Base-by-base conservation (phyloP, 495 filamentous ascomycete genomes). In the Massariosphaeria phaeospora region DNA sequence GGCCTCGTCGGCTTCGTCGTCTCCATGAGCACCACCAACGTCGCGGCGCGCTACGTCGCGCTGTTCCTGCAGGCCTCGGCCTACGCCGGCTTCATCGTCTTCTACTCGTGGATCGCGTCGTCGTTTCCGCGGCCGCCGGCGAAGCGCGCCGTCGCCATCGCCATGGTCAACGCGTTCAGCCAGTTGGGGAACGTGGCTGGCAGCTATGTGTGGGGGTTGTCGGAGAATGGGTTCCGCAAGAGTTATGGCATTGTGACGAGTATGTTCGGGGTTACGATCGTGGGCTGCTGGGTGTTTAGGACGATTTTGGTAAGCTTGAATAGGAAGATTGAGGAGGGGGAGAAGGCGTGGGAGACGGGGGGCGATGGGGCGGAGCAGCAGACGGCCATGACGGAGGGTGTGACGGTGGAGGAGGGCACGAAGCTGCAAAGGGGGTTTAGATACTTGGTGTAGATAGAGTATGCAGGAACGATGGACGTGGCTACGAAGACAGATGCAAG, bases 61-160 rank as follows among this genome's bases (percentile, higher is more conserved):
- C 44, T 56, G 24, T 56, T 56, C 44, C 25, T 56, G 33, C 52
- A 56, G 18, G 44, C 52, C 17, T 48, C 52, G 12, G 18, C 52
- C 13, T 56, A 56, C 44, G 52, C 52, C 13, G 52, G 52, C n/a
- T 56, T 56, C 35, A 56, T 56, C 44, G 43, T 48, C 33, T 56
- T 56, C 44, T 56, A 56, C 44, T 41, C 33, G 21, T 56, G 52
- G 52, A 56, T 56, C 12, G 20, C 34, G 12, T 56, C 52, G 1
- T 56, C 52, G 2, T 56, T 56, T 36, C 43, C 52, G 4, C 52
- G 52, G 2, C 52, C 52, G 7, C 52, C 52, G 12, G 52, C 52
- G 20, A 56, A 56, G 18, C 52, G 52, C 33, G 52, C 52, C 25
- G 52, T 56, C 26, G 52, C 52, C 15, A 56, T 56, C 27, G 52